phyloP scores from a whole-genome alignment of 2,329 filamentous ascomycete genomes.

The Trichoderma koningii region DNA sequence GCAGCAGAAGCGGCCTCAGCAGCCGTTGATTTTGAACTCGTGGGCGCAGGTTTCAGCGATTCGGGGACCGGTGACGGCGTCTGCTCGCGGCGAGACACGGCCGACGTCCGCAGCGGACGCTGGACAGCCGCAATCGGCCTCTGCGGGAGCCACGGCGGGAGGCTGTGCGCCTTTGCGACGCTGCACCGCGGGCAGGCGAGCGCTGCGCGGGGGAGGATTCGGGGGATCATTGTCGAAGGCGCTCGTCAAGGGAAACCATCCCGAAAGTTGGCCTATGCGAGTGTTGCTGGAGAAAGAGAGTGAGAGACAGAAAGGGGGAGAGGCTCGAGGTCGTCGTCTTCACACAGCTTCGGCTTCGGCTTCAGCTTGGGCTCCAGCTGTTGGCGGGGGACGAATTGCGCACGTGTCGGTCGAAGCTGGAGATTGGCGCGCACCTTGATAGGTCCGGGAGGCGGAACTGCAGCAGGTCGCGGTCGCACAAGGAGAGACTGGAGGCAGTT shows the following conservation, averaged over 20 bases:
- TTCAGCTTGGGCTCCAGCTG: no score
- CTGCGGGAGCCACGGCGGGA: conserved; percentile 38
- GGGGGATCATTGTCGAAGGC: conserved; percentile 41
- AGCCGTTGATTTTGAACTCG: conserved; percentile 25
- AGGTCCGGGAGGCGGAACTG: neutral
- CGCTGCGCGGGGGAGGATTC: conserved; percentile 40
- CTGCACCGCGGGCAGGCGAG: conserved; percentile 39
- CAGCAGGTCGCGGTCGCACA: neutral
- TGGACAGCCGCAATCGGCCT: conserved; percentile 32
- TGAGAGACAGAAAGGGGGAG: neutral
- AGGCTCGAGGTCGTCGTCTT: neutral
- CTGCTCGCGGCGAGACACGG: conserved; percentile 36
- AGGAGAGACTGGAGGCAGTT: neutral
- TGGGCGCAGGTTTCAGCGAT: conserved; percentile 30
- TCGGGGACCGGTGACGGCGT: conserved; percentile 28
- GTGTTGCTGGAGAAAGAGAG: no score
- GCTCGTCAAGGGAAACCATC: conserved; percentile 33
- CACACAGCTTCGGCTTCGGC: neutral
- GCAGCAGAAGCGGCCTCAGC: neutral
- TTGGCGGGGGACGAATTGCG: conserved; percentile 10
- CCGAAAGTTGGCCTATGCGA: conserved; percentile 1
- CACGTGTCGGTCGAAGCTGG: conserved; percentile 10
- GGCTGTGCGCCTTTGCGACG: conserved; percentile 33
- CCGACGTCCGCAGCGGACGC: conserved; percentile 40
- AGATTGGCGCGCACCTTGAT: neutral